A percentile compares a stretch with the other conserved stretches of the same genome.
Evolutionary conservation across 106 monocot species (phyloP).

Genomic region (Gastrodia elata): DNA sequence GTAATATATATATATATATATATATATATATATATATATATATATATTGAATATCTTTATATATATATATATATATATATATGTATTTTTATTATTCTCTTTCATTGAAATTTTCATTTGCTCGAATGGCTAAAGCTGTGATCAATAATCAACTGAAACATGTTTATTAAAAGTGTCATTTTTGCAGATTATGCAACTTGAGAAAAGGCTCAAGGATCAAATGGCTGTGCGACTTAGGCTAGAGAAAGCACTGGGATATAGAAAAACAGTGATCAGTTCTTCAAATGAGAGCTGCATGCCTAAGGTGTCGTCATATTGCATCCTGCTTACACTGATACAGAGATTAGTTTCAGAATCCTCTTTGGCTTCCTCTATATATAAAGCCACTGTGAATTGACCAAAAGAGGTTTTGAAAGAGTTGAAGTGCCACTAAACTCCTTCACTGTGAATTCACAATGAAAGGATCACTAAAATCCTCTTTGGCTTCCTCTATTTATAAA

Average conservation of each 20-base stretch:
- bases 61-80: no score
- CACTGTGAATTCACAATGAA: no score
- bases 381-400: neutral
- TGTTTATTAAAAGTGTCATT: neutral
- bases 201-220: conserved; percentile 68
- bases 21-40: neutral
- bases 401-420: no score
- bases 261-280: conserved; percentile 24
- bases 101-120: no score
- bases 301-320: conserved; percentile 24
- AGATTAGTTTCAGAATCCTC: neutral
- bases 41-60: no score
- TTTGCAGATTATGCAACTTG: conserved; percentile 73
- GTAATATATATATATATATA: neutral
- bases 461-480: no score
- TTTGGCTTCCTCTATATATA: neutral
- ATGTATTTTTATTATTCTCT: no score
- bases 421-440: no score
- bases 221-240: conserved; percentile 36
- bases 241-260: conserved; percentile 74
- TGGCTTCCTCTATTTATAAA: no score
- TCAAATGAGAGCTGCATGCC: conserved; percentile 33
- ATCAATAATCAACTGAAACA: neutral
- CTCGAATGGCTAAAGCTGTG: neutral
- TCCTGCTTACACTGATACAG: neutral